These are phyloP conservation scores for Teunomyces barrocoloradensis DNA, from an alignment of 805 yeast genomes.

Conservation along the genomic window DNA sequence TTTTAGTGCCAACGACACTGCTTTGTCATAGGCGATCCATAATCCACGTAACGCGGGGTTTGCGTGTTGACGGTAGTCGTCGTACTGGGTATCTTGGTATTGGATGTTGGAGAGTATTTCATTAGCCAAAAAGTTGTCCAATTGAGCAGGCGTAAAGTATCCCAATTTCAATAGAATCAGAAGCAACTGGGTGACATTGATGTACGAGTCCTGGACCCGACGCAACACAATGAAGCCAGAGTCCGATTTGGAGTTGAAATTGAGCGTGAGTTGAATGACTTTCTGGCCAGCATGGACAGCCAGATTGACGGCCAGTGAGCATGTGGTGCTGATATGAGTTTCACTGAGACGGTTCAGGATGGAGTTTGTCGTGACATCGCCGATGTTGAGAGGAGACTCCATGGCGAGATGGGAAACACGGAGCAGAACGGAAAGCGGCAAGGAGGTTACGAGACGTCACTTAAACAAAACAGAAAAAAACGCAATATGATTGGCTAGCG, in stretches of 20 bases:
- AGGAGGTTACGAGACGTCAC: no score
- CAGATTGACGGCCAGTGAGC: constrained; percentile 18
- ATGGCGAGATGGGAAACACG: constrained; percentile 15
- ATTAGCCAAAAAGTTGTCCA: constrained; percentile 29
- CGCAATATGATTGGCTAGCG: constrained; percentile 1
- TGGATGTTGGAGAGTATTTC: constrained; percentile 33
- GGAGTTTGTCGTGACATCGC: constrained; percentile 41
- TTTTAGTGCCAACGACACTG: constrained; percentile 35
- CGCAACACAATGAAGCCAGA: constrained; percentile 28
- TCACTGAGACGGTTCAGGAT: constrained; percentile 33
- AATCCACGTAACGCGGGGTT: constrained; percentile 30
- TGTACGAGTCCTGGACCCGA: constrained; percentile 41
- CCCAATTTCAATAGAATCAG: constrained; percentile 30
- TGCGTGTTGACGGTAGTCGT: constrained; percentile 29
- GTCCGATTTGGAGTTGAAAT: constrained; percentile 6
- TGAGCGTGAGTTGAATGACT: constrained; percentile 32
- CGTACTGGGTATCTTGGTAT: constrained; percentile 21
- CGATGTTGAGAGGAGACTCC: constrained; percentile 43
- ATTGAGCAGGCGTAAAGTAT: constrained; percentile 22
- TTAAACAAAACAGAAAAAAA: background rate
- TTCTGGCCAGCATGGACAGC: constrained; percentile 37
- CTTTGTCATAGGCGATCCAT: constrained; percentile 46
- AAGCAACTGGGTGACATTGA: constrained; percentile 38
- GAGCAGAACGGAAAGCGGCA: background rate
- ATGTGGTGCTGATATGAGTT: constrained; percentile 32